Conservation (phyloP, 2,329 filamentous ascomycete species). For the Didymella exigua region DNA sequence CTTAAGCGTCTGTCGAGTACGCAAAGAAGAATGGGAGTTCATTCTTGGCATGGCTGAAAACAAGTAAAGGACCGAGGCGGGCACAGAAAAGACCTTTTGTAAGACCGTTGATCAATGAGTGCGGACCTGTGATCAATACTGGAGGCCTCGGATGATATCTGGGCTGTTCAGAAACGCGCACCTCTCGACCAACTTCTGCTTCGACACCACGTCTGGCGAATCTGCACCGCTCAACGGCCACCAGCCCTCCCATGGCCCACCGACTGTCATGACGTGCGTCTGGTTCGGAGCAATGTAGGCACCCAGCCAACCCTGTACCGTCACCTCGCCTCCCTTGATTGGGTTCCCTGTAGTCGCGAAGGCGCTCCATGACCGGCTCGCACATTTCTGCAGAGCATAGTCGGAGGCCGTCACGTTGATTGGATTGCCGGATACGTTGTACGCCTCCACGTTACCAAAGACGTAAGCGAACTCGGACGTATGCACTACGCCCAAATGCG, state of each 20-base stretch:
- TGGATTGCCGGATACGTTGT: slow-evolving; percentile 47
- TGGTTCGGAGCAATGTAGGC: slow-evolving; percentile 16
- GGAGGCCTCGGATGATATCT: slow-evolving; percentile 51
- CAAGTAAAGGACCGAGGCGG: background rate
- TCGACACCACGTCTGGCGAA: slow-evolving; percentile 33
- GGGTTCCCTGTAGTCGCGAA: slow-evolving; percentile 49
- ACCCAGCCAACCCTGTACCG: slow-evolving; percentile 15
- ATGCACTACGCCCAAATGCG: slow-evolving; percentile 57
- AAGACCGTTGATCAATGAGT: background rate
- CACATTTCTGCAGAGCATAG: slow-evolving; percentile 47
- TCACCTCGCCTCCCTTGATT: slow-evolving; percentile 19
- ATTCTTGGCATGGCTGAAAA: slow-evolving; percentile 59
- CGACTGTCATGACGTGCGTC: slow-evolving; percentile 43
- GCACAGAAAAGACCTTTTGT: background rate
- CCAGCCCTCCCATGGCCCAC: slow-evolving; percentile 53
- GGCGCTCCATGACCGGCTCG: slow-evolving; percentile 56
- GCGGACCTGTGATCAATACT: slow-evolving; percentile 25
- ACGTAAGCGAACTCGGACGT: slow-evolving; percentile 61
- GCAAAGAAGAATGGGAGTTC: slow-evolving; percentile 67
- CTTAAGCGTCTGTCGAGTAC: slow-evolving; percentile 78
- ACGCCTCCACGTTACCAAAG: slow-evolving; percentile 52
- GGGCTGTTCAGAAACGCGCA: slow-evolving; percentile 56
- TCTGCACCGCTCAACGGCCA: slow-evolving; percentile 48
- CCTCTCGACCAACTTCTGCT: slow-evolving; percentile 54
- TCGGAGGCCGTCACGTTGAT: slow-evolving; percentile 48